Conservation (phyloP, 2,329 filamentous ascomycete genomes). For the Pyrenochaeta sp. region DNA sequence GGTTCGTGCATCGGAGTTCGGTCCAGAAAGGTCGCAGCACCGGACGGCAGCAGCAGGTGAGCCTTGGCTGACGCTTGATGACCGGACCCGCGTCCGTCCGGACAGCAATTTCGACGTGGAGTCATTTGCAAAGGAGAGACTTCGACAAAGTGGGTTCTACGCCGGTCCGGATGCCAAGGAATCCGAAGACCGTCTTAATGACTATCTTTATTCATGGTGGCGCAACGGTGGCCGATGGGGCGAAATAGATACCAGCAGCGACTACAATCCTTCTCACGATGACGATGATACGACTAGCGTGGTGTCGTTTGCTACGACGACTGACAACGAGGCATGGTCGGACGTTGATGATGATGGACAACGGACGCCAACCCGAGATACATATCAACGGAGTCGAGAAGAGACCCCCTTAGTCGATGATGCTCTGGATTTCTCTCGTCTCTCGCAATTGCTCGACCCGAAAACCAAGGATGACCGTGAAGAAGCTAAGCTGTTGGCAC, state of each 20-base stretch:
- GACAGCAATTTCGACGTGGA: slow-evolving; percentile 74
- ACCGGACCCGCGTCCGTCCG: slow-evolving; percentile 30
- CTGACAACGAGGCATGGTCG: slow-evolving; percentile 52
- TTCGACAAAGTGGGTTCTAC: slow-evolving; percentile 52
- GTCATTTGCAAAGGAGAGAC: slow-evolving; percentile 73
- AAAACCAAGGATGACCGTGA: slow-evolving; percentile 78
- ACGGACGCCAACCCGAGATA: slow-evolving; percentile 77
- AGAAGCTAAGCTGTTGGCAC: slow-evolving; percentile 81
- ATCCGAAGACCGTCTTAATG: slow-evolving; percentile 72
- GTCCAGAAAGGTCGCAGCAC: slow-evolving; percentile 4
- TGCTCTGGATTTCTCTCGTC: slow-evolving; percentile 68
- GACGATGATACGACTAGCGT: slow-evolving; percentile 86
- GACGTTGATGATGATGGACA: slow-evolving; percentile 59
- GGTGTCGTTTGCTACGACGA: slow-evolving; percentile 69
- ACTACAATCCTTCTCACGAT: slow-evolving; percentile 70
- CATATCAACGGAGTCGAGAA: slow-evolving; percentile 61
- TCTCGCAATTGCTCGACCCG: slow-evolving; percentile 85
- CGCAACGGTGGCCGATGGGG: slow-evolving; percentile 85
- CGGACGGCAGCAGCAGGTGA: slow-evolving; percentile 17
- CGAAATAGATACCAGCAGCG: slow-evolving; percentile 78
- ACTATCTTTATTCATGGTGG: slow-evolving; percentile 85
- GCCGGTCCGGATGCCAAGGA: slow-evolving; percentile 41
- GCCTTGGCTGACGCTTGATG: slow-evolving; percentile 36
- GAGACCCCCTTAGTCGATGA: slow-evolving; percentile 60
- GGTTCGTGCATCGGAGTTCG: slow-evolving; percentile 9